phyloP scores from a whole-genome alignment of 2,329 filamentous ascomycete species.

The Botrytis paeoniae region DNA sequence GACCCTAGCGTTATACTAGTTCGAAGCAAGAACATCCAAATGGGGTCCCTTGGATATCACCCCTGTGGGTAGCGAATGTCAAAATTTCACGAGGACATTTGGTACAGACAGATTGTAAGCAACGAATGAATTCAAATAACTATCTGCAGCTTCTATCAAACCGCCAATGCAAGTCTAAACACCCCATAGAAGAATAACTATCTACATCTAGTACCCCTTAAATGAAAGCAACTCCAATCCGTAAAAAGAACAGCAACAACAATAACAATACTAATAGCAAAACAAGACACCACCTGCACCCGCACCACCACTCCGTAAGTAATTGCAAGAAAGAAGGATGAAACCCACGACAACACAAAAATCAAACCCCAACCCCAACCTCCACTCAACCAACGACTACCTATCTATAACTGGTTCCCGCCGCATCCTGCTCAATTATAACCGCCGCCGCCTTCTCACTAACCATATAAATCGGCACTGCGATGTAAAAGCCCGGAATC shows the following conservation, averaged over 20 bases:
- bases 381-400: not conserved
- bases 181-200: not conserved
- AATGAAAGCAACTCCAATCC: not conserved
- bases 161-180: not conserved
- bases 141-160: not conserved
- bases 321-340: not conserved
- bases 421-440: conserved; percentile 16
- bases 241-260: not conserved
- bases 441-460: conserved; percentile 53
- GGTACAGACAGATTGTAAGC: not conserved
- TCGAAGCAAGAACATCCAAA: not conserved
- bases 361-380: not conserved
- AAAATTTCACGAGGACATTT: not conserved
- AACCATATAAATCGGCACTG: conserved; percentile 52
- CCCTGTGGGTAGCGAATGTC: not conserved
- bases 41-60: not conserved
- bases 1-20: not conserved
- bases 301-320: not conserved
- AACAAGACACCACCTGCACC: not conserved
- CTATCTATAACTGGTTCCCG: not conserved
- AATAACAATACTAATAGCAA: not conserved
- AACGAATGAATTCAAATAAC: not conserved
- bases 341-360: not conserved
- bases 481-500: conserved; percentile 50
- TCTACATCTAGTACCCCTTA: not conserved